Percentiles rank a stretch among this genome's conserved stretches.
Conservation (phyloP, 345 rosid genomes). For the Reutealis trisperma region DNA sequence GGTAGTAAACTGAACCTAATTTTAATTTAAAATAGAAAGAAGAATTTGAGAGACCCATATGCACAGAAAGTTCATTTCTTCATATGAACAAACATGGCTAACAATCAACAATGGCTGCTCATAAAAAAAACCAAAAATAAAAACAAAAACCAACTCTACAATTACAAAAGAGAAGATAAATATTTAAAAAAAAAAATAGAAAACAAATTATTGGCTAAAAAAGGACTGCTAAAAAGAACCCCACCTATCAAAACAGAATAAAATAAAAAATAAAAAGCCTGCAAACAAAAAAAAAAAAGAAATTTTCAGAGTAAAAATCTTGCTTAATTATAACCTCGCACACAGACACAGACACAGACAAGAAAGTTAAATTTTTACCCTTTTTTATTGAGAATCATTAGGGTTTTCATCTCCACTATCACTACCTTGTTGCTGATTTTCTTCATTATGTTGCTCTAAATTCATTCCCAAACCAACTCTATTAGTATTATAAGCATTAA, state of each 20-base stretch:
- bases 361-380: background rate
- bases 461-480: constrained; percentile 60
- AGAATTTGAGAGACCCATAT: background rate
- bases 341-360: background rate
- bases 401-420: constrained; percentile 57
- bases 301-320: constrained; percentile 2
- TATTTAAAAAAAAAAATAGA: background rate
- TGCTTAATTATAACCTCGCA: background rate
- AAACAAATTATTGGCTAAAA: background rate
- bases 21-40: too few species aligned
- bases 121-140: background rate
- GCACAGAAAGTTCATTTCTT: background rate
- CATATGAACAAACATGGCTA: constrained; percentile 5
- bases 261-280: background rate
- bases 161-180: background rate
- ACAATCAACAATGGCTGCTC: constrained; percentile 2
- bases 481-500: constrained; percentile 18
- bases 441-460: constrained; percentile 46
- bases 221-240: constrained; percentile 2
- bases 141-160: constrained; percentile 3
- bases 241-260: background rate
- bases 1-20: too few species aligned
- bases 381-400: constrained; percentile 33
- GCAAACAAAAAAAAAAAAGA: background rate
- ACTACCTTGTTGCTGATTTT: constrained; percentile 44